Conservation (phyloP, 257 asterid species). For the Orobanche coerulescens region DNA sequence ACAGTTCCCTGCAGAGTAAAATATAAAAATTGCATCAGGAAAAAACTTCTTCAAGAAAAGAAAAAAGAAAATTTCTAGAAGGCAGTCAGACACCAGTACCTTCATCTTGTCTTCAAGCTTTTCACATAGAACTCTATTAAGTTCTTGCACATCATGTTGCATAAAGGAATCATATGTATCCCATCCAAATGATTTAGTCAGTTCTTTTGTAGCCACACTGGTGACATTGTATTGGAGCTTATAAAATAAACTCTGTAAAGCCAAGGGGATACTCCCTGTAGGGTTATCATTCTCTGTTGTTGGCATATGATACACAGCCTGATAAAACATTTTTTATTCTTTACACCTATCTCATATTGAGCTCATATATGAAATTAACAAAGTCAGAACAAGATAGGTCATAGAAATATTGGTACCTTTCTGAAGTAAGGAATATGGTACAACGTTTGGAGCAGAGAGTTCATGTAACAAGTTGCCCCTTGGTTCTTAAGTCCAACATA, state of each 20-base stretch:
- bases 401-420: conserved; percentile 41
- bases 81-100: conserved; percentile 33
- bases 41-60: conserved; percentile 4
- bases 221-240: conserved; percentile 83
- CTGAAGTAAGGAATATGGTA: conserved; percentile 88
- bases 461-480: conserved; percentile 94
- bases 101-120: conserved; percentile 94
- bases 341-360: conserved; percentile 12
- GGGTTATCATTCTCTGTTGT: conserved; percentile 91
- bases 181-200: conserved; percentile 92
- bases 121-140: conserved; percentile 77
- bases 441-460: conserved; percentile 78
- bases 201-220: conserved; percentile 85
- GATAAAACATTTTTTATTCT: conserved; percentile 24
- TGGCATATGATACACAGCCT: conserved; percentile 98
- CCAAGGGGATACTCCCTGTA: conserved; percentile 78
- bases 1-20: conserved; percentile 63
- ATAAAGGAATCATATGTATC: conserved; percentile 82
- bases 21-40: conserved; percentile 20
- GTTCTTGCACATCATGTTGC: conserved; percentile 95
- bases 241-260: conserved; percentile 81
- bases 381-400: conserved; percentile 16
- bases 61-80: conserved; percentile 7
- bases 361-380: conserved; percentile 14
- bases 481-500: conserved; percentile 89